phyloP scores from a whole-genome alignment of 805 yeast species.

The Kodamaea laetipori region DNA sequence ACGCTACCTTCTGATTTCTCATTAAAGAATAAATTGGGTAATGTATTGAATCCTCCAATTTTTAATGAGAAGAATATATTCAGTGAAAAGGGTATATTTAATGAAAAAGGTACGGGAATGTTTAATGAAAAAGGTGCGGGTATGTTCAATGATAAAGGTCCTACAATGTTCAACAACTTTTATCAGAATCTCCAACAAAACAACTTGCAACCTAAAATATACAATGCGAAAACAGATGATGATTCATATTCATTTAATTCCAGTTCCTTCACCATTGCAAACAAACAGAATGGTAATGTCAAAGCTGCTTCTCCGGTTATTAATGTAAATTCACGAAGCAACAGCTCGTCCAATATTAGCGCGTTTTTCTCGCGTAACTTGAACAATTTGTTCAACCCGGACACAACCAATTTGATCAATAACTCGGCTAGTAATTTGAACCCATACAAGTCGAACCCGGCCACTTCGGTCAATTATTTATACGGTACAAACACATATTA shows the following conservation, averaged over 20 bases:
- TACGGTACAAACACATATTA: conserved; percentile 44
- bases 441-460: conserved; percentile 36
- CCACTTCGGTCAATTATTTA: conserved; percentile 34
- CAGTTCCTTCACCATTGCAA: conserved; percentile 37
- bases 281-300: conserved; percentile 8
- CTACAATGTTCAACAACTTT: too few relatives aligned
- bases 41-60: too few relatives aligned
- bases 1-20: too few relatives aligned
- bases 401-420: neutral
- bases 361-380: conserved; percentile 17
- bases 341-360: conserved; percentile 16
- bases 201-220: neutral
- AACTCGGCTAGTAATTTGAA: conserved; percentile 21
- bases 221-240: conserved; percentile 16
- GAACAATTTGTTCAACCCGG: conserved; percentile 18
- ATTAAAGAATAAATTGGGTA: too few relatives aligned
- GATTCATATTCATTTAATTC: conserved; percentile 37
- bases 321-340: conserved; percentile 8
- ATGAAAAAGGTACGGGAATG: neutral
- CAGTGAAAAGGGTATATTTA: too few relatives aligned
- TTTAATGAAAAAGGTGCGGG: neutral
- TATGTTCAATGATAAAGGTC: neutral
- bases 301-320: conserved; percentile 1
- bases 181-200: neutral
- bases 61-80: too few relatives aligned